phyloP scores from a whole-genome alignment of 768 basidiomycete genomes.

The Kwoniella europaea region DNA sequence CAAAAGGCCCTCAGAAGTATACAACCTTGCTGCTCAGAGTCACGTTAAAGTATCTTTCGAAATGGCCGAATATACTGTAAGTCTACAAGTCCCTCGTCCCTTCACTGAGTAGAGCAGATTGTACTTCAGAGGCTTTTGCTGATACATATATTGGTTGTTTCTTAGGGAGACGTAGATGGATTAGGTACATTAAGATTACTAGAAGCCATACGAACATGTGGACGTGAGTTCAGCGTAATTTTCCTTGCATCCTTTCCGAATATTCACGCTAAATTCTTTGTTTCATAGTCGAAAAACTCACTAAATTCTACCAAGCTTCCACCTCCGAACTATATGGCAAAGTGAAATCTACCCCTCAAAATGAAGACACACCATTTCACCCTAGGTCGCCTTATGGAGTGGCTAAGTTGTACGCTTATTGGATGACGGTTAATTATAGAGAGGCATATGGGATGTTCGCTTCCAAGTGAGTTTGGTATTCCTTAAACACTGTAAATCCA shows the following conservation, averaged over 20 bases:
- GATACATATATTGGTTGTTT: background rate
- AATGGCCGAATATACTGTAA: slow-evolving; percentile 92
- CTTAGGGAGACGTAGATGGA: slow-evolving; percentile 84
- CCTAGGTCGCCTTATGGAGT: slow-evolving; percentile 96
- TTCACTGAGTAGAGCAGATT: background rate
- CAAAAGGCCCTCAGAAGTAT: slow-evolving; percentile 79
- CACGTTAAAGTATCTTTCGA: slow-evolving; percentile 99
- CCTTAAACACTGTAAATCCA: no score
- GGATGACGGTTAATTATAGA: slow-evolving; percentile 60
- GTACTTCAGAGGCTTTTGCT: background rate
- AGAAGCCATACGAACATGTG: slow-evolving; percentile 94
- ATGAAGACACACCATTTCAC: slow-evolving; percentile 96
- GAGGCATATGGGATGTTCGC: slow-evolving; percentile 97
- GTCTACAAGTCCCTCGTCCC: slow-evolving; percentile 6
- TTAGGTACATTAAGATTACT: slow-evolving; percentile 93
- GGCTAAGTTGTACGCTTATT: slow-evolving; percentile 72
- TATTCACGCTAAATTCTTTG: background rate
- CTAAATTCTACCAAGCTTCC: slow-evolving; percentile 90
- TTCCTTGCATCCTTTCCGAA: background rate
- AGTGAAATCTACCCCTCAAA: slow-evolving; percentile 92
- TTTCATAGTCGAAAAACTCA: slow-evolving; percentile 73
- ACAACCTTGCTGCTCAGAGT: slow-evolving; percentile 96
- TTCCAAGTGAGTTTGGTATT: slow-evolving; percentile 64
- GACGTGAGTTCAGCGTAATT: slow-evolving; percentile 58
- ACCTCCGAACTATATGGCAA: slow-evolving; percentile 97